These are phyloP conservation scores for Proteromonas lacertae DNA, from an alignment of 352 stramenopile species.

Conservation along the genomic window DNA sequence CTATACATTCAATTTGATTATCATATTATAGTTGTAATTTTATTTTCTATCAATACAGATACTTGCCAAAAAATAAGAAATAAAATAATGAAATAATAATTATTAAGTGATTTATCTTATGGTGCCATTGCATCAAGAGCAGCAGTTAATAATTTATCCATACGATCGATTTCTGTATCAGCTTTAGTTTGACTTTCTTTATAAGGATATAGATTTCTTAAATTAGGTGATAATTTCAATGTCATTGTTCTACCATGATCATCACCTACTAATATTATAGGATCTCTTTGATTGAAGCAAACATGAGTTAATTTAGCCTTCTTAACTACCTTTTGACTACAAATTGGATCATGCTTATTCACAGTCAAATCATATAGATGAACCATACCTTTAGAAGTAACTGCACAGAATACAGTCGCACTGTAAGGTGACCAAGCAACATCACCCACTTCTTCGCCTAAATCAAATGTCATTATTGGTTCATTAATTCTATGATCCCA, in stretches of 20 bases:
- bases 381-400: slow-evolving; percentile 66
- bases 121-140: too few species aligned
- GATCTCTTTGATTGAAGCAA: slow-evolving; percentile 49
- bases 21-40: too few species aligned
- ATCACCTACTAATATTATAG: slow-evolving; percentile 72
- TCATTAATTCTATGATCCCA: slow-evolving; percentile 74
- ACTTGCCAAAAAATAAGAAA: too few species aligned
- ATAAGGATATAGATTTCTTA: slow-evolving; percentile 67
- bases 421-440: slow-evolving; percentile 78
- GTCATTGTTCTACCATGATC: slow-evolving; percentile 66
- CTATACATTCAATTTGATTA: too few species aligned
- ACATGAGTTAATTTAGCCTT: slow-evolving; percentile 69
- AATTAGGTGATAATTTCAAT: slow-evolving; percentile 77
- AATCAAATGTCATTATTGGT: slow-evolving; percentile 47
- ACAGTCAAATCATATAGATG: slow-evolving; percentile 32
- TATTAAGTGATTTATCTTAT: too few species aligned
- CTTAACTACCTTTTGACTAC: slow-evolving; percentile 79
- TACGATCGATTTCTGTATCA: too few species aligned
- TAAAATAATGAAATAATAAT: too few species aligned
- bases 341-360: slow-evolving; percentile 83
- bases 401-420: slow-evolving; percentile 70
- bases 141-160: too few species aligned
- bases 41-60: too few species aligned
- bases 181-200: too few species aligned
- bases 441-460: slow-evolving; percentile 71